Evolutionary conservation across 208 protist species (phyloP).

Genomic region (Vickermania spadyakhi): DNA sequence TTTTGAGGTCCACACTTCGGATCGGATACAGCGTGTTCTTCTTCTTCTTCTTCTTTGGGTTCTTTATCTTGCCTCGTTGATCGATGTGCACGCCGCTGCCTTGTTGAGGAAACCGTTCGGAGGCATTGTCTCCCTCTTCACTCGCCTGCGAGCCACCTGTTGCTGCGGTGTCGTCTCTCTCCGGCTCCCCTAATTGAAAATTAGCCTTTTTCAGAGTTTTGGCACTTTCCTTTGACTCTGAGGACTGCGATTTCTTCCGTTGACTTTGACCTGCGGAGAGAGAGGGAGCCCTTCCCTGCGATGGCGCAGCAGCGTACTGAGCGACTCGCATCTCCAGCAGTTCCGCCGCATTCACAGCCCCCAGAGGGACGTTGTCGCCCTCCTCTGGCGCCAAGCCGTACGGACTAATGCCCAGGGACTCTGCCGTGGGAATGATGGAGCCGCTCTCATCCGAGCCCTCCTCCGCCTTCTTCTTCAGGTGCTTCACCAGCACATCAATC

Average conservation of each 20-base stretch:
- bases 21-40: neutral
- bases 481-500: neutral
- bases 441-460: neutral
- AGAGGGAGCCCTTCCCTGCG: too few species aligned
- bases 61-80: too few species aligned
- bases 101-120: too few species aligned
- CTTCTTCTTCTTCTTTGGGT: neutral
- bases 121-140: too few species aligned
- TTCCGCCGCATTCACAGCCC: neutral
- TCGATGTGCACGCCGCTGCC: too few species aligned
- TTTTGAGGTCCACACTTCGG: neutral
- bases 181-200: too few species aligned
- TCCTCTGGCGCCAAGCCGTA: neutral
- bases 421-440: neutral
- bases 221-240: too few species aligned
- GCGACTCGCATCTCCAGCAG: neutral
- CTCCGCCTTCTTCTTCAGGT: neutral
- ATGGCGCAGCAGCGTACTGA: neutral
- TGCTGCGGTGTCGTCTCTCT: too few species aligned
- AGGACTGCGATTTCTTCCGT: too few species aligned
- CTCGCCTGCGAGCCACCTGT: too few species aligned
- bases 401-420: neutral
- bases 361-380: neutral
- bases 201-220: too few species aligned
- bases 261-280: too few species aligned